Percentiles rank a stretch among this genome's conserved stretches.
These are phyloP conservation scores for Aphanocladium album DNA, from an alignment of 2,329 filamentous ascomycete genomes.

Conservation along the genomic window DNA sequence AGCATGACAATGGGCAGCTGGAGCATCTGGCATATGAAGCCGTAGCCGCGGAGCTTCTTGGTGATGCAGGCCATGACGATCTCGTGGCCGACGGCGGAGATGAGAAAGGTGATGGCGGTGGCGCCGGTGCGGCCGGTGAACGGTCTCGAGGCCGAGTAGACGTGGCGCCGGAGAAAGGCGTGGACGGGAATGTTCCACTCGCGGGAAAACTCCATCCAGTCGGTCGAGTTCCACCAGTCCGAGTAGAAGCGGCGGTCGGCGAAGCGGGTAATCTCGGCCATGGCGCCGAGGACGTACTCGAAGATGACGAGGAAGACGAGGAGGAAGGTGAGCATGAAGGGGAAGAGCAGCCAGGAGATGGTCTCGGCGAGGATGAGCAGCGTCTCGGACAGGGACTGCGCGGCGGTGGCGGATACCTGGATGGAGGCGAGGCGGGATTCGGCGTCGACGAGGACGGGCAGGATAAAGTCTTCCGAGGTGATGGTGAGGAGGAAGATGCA, in stretches of 20 bases:
- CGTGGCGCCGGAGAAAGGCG: conserved; percentile 88
- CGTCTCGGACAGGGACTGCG: conserved; percentile 53
- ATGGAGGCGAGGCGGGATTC: conserved; percentile 42
- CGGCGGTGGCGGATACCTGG: conserved; percentile 22
- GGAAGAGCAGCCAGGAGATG: conserved; percentile 86
- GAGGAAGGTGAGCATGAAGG: conserved; percentile 93
- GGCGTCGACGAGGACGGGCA: conserved; percentile 79
- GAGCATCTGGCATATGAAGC: conserved; percentile 91
- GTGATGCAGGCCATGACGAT: conserved; percentile 97
- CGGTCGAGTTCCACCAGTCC: conserved; percentile 71
- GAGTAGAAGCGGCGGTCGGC: conserved; percentile 91
- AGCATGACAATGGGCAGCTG: conserved; percentile 93
- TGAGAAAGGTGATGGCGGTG: conserved; percentile 85
- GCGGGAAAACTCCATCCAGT: conserved; percentile 92
- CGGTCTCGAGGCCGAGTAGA: conserved; percentile 77
- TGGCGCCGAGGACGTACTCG: conserved; percentile 91
- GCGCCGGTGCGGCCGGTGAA: conserved; percentile 72
- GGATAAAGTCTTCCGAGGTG: conserved; percentile 89
- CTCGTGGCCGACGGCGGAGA: conserved; percentile 86
- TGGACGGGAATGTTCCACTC: conserved; percentile 99
- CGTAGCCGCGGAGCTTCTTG: conserved; percentile 92
- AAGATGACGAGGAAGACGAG: conserved; percentile 98
- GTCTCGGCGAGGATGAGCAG: conserved; percentile 81
- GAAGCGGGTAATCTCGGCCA: conserved; percentile 90
- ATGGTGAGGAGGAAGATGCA: conserved; percentile 94